Evolutionary conservation across 2,329 filamentous ascomycete species (phyloP).

Genomic region (Hypocrella siamensis): DNA sequence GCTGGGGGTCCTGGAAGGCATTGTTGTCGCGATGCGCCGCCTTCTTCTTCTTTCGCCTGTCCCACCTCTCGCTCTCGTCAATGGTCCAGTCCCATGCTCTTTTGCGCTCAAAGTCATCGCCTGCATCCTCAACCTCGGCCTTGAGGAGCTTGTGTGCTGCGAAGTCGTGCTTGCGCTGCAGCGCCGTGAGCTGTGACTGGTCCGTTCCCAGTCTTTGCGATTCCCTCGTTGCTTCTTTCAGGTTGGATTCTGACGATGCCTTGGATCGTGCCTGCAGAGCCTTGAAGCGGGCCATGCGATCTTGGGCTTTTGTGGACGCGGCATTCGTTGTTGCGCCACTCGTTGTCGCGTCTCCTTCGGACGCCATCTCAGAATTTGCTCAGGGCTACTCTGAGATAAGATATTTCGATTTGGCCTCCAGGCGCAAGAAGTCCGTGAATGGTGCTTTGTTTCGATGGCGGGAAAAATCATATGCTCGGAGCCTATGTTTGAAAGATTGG

Average conservation of each 20-base stretch:
- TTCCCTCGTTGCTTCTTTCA: conserved; percentile 73
- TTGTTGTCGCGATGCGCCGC: conserved; percentile 66
- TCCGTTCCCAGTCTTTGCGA: conserved; percentile 66
- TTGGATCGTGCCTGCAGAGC: conserved; percentile 71
- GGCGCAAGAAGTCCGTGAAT: no score
- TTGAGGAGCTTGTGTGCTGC: conserved; percentile 88
- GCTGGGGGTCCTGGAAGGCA: conserved; percentile 76
- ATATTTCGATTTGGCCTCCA: no score
- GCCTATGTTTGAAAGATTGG: no score
- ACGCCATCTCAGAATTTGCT: conserved; percentile 2
- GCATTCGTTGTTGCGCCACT: conserved; percentile 8
- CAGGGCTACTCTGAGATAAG: no score
- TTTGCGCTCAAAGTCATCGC: conserved; percentile 93
- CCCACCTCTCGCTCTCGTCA: conserved; percentile 89
- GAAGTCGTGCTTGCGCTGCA: conserved; percentile 76
- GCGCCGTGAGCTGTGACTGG: conserved; percentile 56
- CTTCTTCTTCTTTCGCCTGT: conserved; percentile 79
- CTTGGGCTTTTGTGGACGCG: conserved; percentile 32
- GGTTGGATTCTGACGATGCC: conserved; percentile 54
- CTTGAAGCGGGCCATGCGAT: conserved; percentile 71
- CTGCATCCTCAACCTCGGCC: conserved; percentile 69
- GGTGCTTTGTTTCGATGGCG: no score
- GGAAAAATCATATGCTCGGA: no score
- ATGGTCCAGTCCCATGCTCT: conserved; percentile 97
- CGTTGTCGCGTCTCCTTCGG: conserved; percentile 1